These are phyloP conservation scores for Scheffersomyces stambukii DNA, from an alignment of 1,139 yeast genomes.

Conservation along the genomic window DNA sequence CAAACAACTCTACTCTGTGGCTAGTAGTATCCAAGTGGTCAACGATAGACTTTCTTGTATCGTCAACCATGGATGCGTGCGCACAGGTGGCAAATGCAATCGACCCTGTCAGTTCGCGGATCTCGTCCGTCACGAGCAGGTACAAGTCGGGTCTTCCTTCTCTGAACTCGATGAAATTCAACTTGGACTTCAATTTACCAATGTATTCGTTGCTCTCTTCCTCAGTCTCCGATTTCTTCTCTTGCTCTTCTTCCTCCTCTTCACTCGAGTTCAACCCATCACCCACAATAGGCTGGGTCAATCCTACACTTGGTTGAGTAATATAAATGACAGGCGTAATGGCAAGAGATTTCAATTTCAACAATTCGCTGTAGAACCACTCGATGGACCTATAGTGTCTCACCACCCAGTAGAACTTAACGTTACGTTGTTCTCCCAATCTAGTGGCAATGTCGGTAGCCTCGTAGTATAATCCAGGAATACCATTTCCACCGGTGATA, in stretches of 20 bases:
- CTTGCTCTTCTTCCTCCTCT: slow-evolving; percentile 13
- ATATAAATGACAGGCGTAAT: slow-evolving; percentile 33
- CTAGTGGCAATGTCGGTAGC: slow-evolving; percentile 22
- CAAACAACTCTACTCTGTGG: slow-evolving; percentile 38
- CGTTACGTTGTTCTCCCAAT: slow-evolving; percentile 8
- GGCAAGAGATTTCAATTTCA: slow-evolving; percentile 17
- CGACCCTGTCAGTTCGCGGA: slow-evolving; percentile 26
- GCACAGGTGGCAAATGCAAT: slow-evolving; percentile 40
- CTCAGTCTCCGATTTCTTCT: slow-evolving; percentile 11
- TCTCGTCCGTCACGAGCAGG: slow-evolving; percentile 28
- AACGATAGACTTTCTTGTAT: slow-evolving; percentile 29
- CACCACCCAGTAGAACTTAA: slow-evolving; percentile 33
- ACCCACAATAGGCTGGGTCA: slow-evolving; percentile 9
- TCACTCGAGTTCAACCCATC: slow-evolving; percentile 12
- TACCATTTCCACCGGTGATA: slow-evolving; percentile 70
- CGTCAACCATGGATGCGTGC: slow-evolving; percentile 38
- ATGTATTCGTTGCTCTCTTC: slow-evolving; percentile 16
- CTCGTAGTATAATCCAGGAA: slow-evolving; percentile 48
- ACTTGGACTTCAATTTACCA: slow-evolving; percentile 14
- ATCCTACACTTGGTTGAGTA: slow-evolving; percentile 24
- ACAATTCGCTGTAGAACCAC: slow-evolving; percentile 48
- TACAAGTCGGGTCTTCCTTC: slow-evolving; percentile 42
- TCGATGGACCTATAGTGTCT: slow-evolving; percentile 42
- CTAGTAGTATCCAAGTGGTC: slow-evolving; percentile 23
- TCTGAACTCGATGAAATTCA: slow-evolving; percentile 25